Evolutionary conservation across 2,329 filamentous ascomycete genomes (phyloP), one percentile per base, ranked within the genome.

Genomic region (Aureobasidium pullulans): DNA sequence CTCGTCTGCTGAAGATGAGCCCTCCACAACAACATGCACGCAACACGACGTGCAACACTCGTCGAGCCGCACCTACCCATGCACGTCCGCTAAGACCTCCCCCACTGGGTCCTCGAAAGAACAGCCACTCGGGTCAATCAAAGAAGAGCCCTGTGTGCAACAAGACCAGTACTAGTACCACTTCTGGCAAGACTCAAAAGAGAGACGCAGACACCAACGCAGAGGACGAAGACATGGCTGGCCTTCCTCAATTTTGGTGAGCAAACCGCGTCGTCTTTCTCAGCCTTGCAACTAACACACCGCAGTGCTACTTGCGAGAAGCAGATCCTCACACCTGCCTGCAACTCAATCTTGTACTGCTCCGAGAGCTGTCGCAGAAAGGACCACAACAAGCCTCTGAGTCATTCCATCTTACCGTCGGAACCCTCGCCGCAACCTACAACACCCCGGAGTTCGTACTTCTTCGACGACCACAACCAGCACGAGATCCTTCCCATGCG

Each of bases 221-320:
- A 48, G 76, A 79, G 61, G 75, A 79, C 64, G 75, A 76, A 66
- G 73, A 72, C 64, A 80, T 81, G 76, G 76, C 77, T 57, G 78
- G 76, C 67, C 81, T 81, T 64, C 64, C 79, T 63, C 77, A 81
- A 62, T 81, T 76, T 70, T 81, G 79, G 79, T 81, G 69, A 57
- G 73, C 68, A 43, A 62, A 13, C 13, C n/a, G 13, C 11, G n/a
- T 19, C 15, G 59, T 60, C 40, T 39, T n/a, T n/a, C 13, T 44
- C 37, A 34, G 8, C 49, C 37, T 44, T 60, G n/a, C 15, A 8
- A 16, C 46, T 36, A 47, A 44, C 48, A 42, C 13, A 39, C 42
- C 32, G 19, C 63, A 86, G 83, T 72, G 80, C 83, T 63, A 84
- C 80, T 67, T 86, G 84, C 71, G 84, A 86, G 70, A 84, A 79